phyloP scores from a whole-genome alignment of 2,329 filamentous ascomycete species.

The Microdochium paspali region DNA sequence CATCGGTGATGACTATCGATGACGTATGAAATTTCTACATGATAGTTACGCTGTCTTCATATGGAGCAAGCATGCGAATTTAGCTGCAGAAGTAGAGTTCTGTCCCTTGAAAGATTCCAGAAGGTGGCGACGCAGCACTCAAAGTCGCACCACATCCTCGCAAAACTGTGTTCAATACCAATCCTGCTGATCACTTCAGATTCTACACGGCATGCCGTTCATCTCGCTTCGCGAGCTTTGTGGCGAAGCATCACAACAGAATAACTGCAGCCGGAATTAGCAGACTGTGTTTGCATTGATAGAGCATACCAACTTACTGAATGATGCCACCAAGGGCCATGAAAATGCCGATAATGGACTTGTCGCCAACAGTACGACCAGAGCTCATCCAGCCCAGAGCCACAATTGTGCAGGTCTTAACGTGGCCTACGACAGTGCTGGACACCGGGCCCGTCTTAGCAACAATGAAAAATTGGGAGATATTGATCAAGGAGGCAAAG shows the following conservation, averaged over 20 bases:
- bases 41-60: too few relatives aligned
- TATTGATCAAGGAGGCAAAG: conserved; percentile 56
- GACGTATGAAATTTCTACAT: too few relatives aligned
- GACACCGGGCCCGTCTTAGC: conserved; percentile 53
- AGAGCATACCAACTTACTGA: conserved; percentile 29
- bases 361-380: conserved; percentile 45
- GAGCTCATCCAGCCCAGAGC: conserved; percentile 50
- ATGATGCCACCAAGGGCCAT: conserved; percentile 49
- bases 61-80: too few relatives aligned
- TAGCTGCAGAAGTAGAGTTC: too few relatives aligned
- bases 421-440: conserved; percentile 56
- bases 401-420: conserved; percentile 59
- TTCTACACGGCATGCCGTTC: too few relatives aligned
- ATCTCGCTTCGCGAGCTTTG: conserved; percentile 17
- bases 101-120: too few relatives aligned
- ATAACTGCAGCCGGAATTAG: conserved; percentile 24
- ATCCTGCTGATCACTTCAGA: too few relatives aligned
- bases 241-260: conserved; percentile 37
- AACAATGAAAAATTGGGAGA: conserved; percentile 54
- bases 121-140: too few relatives aligned
- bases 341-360: conserved; percentile 43
- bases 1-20: too few relatives aligned
- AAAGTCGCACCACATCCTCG: too few relatives aligned
- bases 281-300: neutral
- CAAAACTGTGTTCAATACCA: too few relatives aligned